Conservation (phyloP, 106 monocot genomes). For the Iris macrosiphon region DNA sequence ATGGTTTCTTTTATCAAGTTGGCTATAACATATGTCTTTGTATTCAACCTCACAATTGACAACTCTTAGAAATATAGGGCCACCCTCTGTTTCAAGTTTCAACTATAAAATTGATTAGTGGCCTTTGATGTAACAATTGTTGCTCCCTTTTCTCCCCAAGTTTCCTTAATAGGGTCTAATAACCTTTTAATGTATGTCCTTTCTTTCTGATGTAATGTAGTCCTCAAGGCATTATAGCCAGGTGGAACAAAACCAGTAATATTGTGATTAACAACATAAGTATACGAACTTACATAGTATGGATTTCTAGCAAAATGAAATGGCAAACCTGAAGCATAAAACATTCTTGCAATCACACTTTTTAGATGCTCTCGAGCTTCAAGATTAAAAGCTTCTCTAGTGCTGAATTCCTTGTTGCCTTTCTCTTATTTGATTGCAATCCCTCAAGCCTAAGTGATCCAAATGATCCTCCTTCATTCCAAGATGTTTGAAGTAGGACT, state of each 20-base stretch:
- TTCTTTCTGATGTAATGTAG: constrained; percentile 8
- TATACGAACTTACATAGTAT: not conserved
- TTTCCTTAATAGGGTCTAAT: constrained; percentile 3
- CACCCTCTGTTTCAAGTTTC: not conserved
- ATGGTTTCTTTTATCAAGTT: not conserved
- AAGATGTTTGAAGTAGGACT: constrained; percentile 4
- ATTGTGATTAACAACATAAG: not conserved
- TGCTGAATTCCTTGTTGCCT: not conserved
- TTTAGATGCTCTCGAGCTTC: constrained; percentile 1
- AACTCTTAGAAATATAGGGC: not conserved
- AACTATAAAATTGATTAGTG: constrained; percentile 7
- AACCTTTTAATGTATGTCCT: constrained; percentile 8
- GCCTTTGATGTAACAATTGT: not conserved
- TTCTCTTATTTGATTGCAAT: not conserved
- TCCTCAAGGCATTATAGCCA: constrained; percentile 3
- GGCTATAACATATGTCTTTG: not conserved
- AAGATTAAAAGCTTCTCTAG: constrained; percentile 1
- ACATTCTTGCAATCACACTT: constrained; percentile 4
- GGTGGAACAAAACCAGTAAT: not conserved
- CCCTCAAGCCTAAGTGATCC: not conserved
- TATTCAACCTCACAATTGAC: constrained; percentile 10
- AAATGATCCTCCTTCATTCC: not conserved
- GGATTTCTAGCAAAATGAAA: constrained; percentile 20
- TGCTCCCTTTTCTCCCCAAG: constrained; percentile 11
- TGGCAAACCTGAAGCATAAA: constrained; percentile 1